Evolutionary conservation across 73 alveolate species (phyloP), one percentile per base, ranked within the genome.

Genomic region (Tetrahymena thermophila): DNA sequence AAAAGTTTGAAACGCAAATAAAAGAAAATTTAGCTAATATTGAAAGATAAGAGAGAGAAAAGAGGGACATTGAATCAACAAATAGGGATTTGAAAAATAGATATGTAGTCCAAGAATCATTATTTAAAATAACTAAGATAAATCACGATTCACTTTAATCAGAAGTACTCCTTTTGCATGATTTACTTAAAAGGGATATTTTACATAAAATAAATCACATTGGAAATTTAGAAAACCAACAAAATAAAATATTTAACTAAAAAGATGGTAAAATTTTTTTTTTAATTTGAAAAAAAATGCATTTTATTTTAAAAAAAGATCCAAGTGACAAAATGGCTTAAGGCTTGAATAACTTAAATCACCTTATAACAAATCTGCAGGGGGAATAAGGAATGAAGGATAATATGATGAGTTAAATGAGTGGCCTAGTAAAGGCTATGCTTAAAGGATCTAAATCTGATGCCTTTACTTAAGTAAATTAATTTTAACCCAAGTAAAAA

Each of bases 251-350:
- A 25, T 71, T 71, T 31, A 71, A 71, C 37, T 25, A 71, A 34
- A 71, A 71, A 71, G 89, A 71, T 71, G 89, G 89, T 71, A 71
- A 56, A 23, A 23, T 50, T 50, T 19, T 50, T 50, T 14, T 0
- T 5, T 50, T 16, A 21, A 19, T 50, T 50, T 14, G 15, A 4
- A 40, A 56, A 16, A 56, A 28, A 28, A 71, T 28, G n/a, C 23
- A 19, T 0, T 56, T 56, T 56, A 56, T 23, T 3, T 56, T 5
- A 55, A 71, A 28, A 28, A 71, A 19, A 71, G 89, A 71, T 71
- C 89, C 89, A 71, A 71, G 89, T n/a, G 89, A 71, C 35, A 71
- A 71, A 71, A 71, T 71, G 89, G 89, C 89, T 71, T 71, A 71
- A 71, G 89, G 89, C 13, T 71, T 71, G 42, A 71, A 71, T 71